Evolutionary conservation across 2,329 filamentous ascomycete genomes (phyloP).

Genomic region (Diaporthe destruens): DNA sequence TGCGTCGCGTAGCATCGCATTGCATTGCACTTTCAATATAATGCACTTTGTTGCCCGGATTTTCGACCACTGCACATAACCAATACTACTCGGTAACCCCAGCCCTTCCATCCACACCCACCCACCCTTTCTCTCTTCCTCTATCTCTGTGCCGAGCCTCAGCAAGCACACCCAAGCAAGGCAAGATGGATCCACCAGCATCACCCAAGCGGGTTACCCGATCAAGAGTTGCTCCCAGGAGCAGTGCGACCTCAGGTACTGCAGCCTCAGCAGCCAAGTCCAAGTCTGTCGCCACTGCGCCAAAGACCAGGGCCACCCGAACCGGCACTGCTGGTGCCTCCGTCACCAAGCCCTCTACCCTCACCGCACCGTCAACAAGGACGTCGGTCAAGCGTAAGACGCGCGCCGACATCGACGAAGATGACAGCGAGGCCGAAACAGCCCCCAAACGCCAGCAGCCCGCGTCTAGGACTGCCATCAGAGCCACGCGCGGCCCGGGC

Average conservation of each 20-base stretch:
- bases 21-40: slow-evolving; percentile 13
- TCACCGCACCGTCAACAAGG: slow-evolving; percentile 46
- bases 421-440: slow-evolving; percentile 59
- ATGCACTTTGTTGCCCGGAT: slow-evolving; percentile 31
- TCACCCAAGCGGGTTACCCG: slow-evolving; percentile 48
- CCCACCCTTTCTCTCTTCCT: too few relatives aligned
- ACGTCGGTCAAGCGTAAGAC: slow-evolving; percentile 64
- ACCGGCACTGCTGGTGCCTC: slow-evolving; percentile 46
- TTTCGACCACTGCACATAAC: slow-evolving; percentile 6
- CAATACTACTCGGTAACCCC: slow-evolving; percentile 26
- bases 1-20: slow-evolving; percentile 17
- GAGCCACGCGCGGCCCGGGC: slow-evolving; percentile 60
- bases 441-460: slow-evolving; percentile 47
- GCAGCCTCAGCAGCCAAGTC: slow-evolving; percentile 46
- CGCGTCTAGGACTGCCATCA: slow-evolving; percentile 49
- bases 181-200: slow-evolving; percentile 45
- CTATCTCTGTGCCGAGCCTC: not conserved
- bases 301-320: slow-evolving; percentile 56
- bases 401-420: slow-evolving; percentile 64
- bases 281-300: slow-evolving; percentile 58
- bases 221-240: slow-evolving; percentile 59
- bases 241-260: slow-evolving; percentile 43
- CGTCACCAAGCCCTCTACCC: slow-evolving; percentile 51
- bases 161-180: slow-evolving; percentile 18
- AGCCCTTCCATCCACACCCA: not conserved